These are phyloP conservation scores for Globisporangium lucens DNA, from an alignment of 352 stramenopile species.

Conservation along the genomic window DNA sequence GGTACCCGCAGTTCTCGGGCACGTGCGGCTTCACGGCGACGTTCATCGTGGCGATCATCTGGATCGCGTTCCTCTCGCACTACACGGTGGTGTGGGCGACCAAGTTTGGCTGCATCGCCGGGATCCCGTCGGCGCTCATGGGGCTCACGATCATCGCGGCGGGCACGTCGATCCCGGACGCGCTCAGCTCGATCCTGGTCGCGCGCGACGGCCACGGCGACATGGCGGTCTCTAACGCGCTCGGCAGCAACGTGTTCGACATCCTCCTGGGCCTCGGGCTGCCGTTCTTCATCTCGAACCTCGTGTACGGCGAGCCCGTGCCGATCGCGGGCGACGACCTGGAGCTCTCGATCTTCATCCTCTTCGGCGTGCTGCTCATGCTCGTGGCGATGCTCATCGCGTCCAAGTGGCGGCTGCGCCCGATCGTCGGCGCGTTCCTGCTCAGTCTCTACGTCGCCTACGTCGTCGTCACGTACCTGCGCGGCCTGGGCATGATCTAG, in stretches of 20 bases:
- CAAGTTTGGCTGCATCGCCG: slow-evolving; percentile 62
- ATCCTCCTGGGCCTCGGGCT: slow-evolving; percentile 74
- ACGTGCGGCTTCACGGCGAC: slow-evolving; percentile 42
- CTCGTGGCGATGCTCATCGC: slow-evolving; percentile 49
- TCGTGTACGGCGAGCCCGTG: slow-evolving; percentile 59
- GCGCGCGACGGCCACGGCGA: slow-evolving; percentile 76
- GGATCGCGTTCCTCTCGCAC: slow-evolving; percentile 75
- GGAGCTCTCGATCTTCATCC: slow-evolving; percentile 57
- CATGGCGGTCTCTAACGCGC: slow-evolving; percentile 81
- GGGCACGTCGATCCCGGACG: slow-evolving; percentile 72
- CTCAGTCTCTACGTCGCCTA: slow-evolving; percentile 48
- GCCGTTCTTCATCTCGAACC: slow-evolving; percentile 78
- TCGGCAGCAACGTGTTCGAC: slow-evolving; percentile 87
- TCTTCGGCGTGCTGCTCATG: slow-evolving; percentile 58
- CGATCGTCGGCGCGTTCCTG: slow-evolving; percentile 35
- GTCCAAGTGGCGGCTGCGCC: slow-evolving; percentile 53
- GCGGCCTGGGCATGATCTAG: slow-evolving; percentile 50
- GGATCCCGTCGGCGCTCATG: slow-evolving; percentile 70
- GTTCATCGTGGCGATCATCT: slow-evolving; percentile 66
- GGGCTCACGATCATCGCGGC: slow-evolving; percentile 79
- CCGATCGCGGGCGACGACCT: slow-evolving; percentile 47
- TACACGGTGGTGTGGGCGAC: slow-evolving; percentile 61
- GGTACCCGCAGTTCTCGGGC: slow-evolving; percentile 52
- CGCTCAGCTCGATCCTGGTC: slow-evolving; percentile 76
- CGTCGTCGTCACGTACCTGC: slow-evolving; percentile 57